Base-by-base conservation (phyloP, 306 rosid species). In the peach (Prunus persica) region DNA sequence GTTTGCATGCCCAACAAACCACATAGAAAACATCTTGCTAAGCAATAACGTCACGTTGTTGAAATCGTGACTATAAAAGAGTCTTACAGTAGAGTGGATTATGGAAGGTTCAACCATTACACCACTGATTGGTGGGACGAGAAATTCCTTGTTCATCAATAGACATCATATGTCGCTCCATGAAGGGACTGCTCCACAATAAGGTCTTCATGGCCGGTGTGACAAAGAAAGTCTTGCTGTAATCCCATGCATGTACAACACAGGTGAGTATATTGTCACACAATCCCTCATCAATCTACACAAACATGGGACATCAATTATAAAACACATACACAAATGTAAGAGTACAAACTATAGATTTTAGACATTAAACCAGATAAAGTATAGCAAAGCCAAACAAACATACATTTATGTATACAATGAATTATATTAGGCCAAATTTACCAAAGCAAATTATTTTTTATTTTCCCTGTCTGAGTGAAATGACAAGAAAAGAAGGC, bases 101-200 rank as follows among this genome's bases (percentile, higher is more conserved):
- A 88, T 69, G 58, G 91, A 83, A 51, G 94, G 91, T 82, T 94
- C 97, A 38, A 95, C 97, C 97, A 94, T 94, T 65, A 97, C 98
- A 22, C 97, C 98, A 68, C 86, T 47, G 55, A 91, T 90, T n/a
- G 97, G 96, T 34, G 83, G 88, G 67, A 93, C 87, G 78, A 93
- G 76, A 41, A 58, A 86, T 81, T 56, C 96, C 97, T 58, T 89
- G 91, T 54, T 93, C 96, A 2, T 89, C 91, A 22, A 91, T 82
- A 18, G 80, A 46, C 71, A 81, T 73, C 63, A 83, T 84, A 65
- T 87, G 96, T 49, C 75, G 76, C 61, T 91, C 97, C 0, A 92
- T 91, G 69, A 84, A 84, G 71, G 92, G 89, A 69, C 87, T 88
- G 54, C 65, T 83, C 92, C 97, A 93, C 92, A 88, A 87, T 8